A percentile compares a stretch with the other conserved stretches of the same genome.
These are phyloP conservation scores for Naganishia vaughanmartiniae DNA, from an alignment of 768 basidiomycete species.

Conservation along the genomic window DNA sequence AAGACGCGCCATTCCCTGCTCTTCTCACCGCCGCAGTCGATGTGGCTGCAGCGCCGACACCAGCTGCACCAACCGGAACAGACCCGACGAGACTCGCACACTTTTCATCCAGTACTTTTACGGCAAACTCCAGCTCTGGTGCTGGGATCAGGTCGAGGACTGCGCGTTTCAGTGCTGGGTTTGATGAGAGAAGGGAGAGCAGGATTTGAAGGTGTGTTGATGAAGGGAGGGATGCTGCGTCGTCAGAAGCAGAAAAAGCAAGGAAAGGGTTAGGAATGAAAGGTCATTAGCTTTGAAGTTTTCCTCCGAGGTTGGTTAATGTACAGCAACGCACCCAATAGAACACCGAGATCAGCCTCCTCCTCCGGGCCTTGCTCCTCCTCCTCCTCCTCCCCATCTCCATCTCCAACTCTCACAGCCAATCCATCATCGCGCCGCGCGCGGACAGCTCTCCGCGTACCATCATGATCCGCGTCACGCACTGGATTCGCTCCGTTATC, in stretches of 20 bases:
- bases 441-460: not conserved
- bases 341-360: slow-evolving; percentile 12
- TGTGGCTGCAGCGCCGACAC: not conserved
- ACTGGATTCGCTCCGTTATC: not conserved
- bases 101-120: slow-evolving; percentile 13
- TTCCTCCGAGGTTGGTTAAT: not conserved
- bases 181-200: slow-evolving; percentile 7
- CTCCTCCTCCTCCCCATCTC: not conserved
- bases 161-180: not conserved
- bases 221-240: slow-evolving; percentile 13
- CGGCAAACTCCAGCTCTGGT: slow-evolving; percentile 3
- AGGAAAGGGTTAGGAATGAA: no score
- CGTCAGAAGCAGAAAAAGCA: not conserved
- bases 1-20: not conserved
- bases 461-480: no score
- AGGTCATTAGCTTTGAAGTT: not conserved
- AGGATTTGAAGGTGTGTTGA: slow-evolving; percentile 18
- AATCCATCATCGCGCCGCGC: not conserved
- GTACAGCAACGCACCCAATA: not conserved
- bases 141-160: slow-evolving; percentile 9
- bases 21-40: not conserved
- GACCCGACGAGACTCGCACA: not conserved
- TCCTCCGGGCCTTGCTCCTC: not conserved
- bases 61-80: not conserved
- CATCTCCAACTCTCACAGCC: not conserved